These are phyloP conservation scores for Leptographium lundbergii DNA, from an alignment of 2,329 filamentous ascomycete genomes.

Conservation along the genomic window DNA sequence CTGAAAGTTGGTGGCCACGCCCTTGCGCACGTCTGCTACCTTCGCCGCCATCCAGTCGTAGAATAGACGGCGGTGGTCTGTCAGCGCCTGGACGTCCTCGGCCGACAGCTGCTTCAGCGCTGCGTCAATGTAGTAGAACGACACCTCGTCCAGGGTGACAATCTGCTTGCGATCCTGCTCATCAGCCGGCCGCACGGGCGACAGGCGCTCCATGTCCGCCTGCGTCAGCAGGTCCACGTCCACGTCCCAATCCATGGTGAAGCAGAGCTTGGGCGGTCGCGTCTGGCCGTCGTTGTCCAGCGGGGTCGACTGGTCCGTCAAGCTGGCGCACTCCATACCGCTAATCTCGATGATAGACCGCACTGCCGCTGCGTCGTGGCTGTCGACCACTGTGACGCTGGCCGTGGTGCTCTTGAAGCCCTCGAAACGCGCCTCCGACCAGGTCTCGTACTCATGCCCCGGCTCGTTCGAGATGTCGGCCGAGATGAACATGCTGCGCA, in stretches of 20 bases:
- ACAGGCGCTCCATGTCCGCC: not conserved
- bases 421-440: not conserved
- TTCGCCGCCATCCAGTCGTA: not conserved
- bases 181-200: not conserved
- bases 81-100: not conserved
- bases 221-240: slow-evolving; percentile 4
- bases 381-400: not conserved
- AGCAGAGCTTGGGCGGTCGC: not conserved
- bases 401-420: not conserved
- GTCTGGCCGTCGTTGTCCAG: not conserved
- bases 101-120: not conserved
- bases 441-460: not conserved
- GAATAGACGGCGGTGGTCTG: not conserved
- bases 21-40: not conserved
- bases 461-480: not conserved
- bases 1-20: not conserved
- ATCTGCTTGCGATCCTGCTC: not conserved
- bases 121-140: not conserved
- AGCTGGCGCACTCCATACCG: not conserved
- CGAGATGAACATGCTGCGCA: not conserved
- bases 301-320: not conserved
- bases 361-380: not conserved
- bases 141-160: not conserved
- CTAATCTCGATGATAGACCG: not conserved
- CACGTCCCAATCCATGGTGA: slow-evolving; percentile 1